These are phyloP conservation scores for Abortiporus biennis DNA, from an alignment of 1,284 basidiomycete species.

Conservation along the genomic window DNA sequence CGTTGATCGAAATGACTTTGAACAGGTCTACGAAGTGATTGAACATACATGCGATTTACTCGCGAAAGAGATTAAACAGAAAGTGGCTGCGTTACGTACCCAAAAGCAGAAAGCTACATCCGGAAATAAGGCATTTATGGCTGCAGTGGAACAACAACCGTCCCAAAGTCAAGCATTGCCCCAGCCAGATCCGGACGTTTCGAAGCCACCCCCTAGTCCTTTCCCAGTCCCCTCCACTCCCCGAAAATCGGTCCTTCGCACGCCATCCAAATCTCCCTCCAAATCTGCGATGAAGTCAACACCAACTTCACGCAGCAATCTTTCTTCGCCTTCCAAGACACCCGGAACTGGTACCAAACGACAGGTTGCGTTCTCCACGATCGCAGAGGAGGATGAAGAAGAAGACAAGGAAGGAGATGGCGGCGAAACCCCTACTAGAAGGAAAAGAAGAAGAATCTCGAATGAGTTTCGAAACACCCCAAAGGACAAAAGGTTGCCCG, in stretches of 20 bases:
- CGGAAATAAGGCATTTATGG: not conserved
- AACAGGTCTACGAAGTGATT: constrained; percentile 16
- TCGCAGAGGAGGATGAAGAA: constrained; percentile 13
- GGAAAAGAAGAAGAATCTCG: no score
- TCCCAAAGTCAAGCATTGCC: no score
- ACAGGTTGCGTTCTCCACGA: constrained; percentile 19
- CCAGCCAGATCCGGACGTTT: constrained; percentile 4
- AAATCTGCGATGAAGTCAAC: constrained; percentile 20
- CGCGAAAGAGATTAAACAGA: constrained; percentile 9
- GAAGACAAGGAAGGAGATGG: constrained; percentile 12
- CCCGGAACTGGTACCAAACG: constrained; percentile 21
- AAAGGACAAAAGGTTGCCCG: no score
- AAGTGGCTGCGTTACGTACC: constrained; percentile 8
- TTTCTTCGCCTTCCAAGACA: constrained; percentile 19
- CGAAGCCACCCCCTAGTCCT: constrained; percentile 1
- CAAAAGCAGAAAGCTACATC: not conserved
- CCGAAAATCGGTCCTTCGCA: no score
- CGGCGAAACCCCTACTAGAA: constrained; percentile 21
- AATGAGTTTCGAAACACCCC: no score
- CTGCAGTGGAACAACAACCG: no score
- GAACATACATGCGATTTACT: constrained; percentile 14
- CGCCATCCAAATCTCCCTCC: constrained; percentile 6
- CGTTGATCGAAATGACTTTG: constrained; percentile 14
- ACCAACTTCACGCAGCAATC: constrained; percentile 12
- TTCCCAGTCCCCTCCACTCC: constrained; percentile 1